Percentiles rank a stretch among this genome's conserved stretches.
Evolutionary conservation across 495 filamentous ascomycete species (phyloP).

Genomic region (Schizothecium vesticola): DNA sequence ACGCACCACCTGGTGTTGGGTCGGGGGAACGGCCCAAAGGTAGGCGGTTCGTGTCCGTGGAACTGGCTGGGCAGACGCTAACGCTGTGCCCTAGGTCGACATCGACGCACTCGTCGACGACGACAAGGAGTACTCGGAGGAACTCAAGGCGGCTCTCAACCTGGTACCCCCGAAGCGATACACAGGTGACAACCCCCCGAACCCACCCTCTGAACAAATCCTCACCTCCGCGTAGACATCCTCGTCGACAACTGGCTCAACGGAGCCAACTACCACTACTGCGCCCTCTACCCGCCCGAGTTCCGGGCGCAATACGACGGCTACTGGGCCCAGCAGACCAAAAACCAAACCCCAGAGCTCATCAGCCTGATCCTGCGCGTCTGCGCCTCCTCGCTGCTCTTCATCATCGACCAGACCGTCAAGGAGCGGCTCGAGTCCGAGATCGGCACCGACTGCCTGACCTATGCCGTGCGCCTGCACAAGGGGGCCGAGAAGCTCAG

Average conservation of each 20-base stretch:
- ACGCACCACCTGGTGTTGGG: conserved; percentile 28
- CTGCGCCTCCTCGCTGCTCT: conserved; percentile 47
- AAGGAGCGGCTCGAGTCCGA: conserved; percentile 44
- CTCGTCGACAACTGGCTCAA: conserved; percentile 46
- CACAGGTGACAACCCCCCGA: conserved; percentile 25
- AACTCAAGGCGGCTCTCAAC: conserved; percentile 19
- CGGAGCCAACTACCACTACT: conserved; percentile 47
- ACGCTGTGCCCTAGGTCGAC: conserved; percentile 3
- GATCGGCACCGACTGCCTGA: conserved; percentile 34
- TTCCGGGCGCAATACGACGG: conserved; percentile 45
- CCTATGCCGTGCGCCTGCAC: conserved; percentile 39
- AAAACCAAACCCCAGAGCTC: conserved; percentile 37
- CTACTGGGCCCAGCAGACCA: conserved; percentile 41
- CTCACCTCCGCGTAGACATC: conserved; percentile 30
- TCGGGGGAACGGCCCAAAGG: conserved; percentile 21
- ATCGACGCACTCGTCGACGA: conserved; percentile 14
- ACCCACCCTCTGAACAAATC: neutral
- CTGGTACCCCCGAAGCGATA: conserved; percentile 24
- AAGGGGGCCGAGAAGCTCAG: conserved; percentile 42
- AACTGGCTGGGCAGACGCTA: neutral
- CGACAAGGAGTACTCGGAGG: conserved; percentile 23
- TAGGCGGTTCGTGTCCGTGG: neutral
- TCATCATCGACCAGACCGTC: conserved; percentile 31
- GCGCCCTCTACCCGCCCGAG: conserved; percentile 42
- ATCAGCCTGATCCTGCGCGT: conserved; percentile 50